A percentile compares a stretch with the other conserved stretches of the same genome.
Conservation (phyloP, 495 filamentous ascomycete species). For the Entonaema liquescens region DNA sequence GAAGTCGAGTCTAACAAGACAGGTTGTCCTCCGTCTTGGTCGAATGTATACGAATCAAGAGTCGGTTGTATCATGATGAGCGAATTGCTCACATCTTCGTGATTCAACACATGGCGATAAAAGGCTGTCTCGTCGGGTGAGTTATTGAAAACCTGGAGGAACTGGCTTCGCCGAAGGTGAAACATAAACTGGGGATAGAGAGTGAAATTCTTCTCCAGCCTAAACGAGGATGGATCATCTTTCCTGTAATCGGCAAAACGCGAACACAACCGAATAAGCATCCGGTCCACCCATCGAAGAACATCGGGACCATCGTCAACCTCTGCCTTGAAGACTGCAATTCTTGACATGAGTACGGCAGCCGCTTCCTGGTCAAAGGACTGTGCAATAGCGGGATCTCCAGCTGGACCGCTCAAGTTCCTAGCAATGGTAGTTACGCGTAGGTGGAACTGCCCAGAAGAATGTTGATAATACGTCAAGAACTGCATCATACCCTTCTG, state of each 20-base stretch:
- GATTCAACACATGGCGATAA: slow-evolving; percentile 95
- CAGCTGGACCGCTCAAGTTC: slow-evolving; percentile 90
- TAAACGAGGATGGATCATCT: slow-evolving; percentile 97
- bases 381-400: slow-evolving; percentile 96
- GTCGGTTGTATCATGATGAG: slow-evolving; percentile 99
- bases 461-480: slow-evolving; percentile 98
- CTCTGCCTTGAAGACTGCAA: slow-evolving; percentile 98
- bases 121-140: slow-evolving; percentile 99
- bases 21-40: slow-evolving; percentile 88
- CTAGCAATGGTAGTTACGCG: slow-evolving; percentile 93
- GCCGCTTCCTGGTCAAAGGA: slow-evolving; percentile 99
- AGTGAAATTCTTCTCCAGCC: slow-evolving; percentile 98
- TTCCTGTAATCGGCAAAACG: slow-evolving; percentile 98
- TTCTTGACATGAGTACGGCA: slow-evolving; percentile 96
- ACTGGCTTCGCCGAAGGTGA: slow-evolving; percentile 95
- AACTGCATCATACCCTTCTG: slow-evolving; percentile 99
- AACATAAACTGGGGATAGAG: slow-evolving; percentile 99
- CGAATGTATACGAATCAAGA: slow-evolving; percentile 95
- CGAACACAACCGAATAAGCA: slow-evolving; percentile 97
- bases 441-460: slow-evolving; percentile 94
- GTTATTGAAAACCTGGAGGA: slow-evolving; percentile 99
- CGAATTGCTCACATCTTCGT: slow-evolving; percentile 96
- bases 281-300: slow-evolving; percentile 96
- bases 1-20: slow-evolving; percentile 95
- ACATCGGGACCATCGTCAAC: slow-evolving; percentile 99